Evolutionary conservation across 768 basidiomycete species (phyloP).

Genomic region (Pleurotus giganteus): DNA sequence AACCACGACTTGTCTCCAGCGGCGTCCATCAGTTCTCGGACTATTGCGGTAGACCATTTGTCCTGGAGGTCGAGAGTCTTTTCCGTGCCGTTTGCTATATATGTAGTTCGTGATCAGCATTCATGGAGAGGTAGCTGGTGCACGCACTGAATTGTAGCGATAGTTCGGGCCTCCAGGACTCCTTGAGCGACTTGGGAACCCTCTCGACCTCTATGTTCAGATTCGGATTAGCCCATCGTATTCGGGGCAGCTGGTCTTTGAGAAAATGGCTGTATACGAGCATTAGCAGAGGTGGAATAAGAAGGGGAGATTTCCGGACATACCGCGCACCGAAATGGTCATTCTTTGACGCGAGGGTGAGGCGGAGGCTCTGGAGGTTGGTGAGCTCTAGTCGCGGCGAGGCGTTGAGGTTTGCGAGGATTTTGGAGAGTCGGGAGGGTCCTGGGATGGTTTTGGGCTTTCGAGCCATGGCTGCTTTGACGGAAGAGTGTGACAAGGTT

Average conservation of each 20-base stretch:
- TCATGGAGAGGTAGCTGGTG: not conserved
- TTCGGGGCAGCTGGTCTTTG: constrained; percentile 74
- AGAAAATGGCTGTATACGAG: constrained; percentile 62
- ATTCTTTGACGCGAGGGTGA: constrained; percentile 59
- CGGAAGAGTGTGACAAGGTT: not conserved
- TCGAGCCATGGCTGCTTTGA: constrained; percentile 19
- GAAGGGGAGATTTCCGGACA: constrained; percentile 17
- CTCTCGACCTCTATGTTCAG: constrained; percentile 60
- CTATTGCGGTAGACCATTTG: constrained; percentile 69
- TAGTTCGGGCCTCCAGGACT: constrained; percentile 61
- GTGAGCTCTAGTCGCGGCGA: constrained; percentile 49
- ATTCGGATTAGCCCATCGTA: constrained; percentile 73
- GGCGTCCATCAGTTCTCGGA: constrained; percentile 67
- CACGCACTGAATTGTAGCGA: constrained; percentile 63
- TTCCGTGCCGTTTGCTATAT: constrained; percentile 47
- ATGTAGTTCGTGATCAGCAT: not conserved
- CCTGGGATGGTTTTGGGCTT: constrained; percentile 25
- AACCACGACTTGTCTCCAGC: constrained; percentile 63
- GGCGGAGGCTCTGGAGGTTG: constrained; percentile 48
- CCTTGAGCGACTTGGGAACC: constrained; percentile 48
- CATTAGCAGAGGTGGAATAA: not conserved
- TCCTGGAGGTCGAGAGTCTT: constrained; percentile 53
- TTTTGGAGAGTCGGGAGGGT: constrained; percentile 52
- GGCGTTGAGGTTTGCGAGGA: constrained; percentile 49
- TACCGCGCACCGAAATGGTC: constrained; percentile 78